Base-by-base conservation (phyloP, 2,329 filamentous ascomycete genomes). In the Hymenoscyphus occultus region DNA sequence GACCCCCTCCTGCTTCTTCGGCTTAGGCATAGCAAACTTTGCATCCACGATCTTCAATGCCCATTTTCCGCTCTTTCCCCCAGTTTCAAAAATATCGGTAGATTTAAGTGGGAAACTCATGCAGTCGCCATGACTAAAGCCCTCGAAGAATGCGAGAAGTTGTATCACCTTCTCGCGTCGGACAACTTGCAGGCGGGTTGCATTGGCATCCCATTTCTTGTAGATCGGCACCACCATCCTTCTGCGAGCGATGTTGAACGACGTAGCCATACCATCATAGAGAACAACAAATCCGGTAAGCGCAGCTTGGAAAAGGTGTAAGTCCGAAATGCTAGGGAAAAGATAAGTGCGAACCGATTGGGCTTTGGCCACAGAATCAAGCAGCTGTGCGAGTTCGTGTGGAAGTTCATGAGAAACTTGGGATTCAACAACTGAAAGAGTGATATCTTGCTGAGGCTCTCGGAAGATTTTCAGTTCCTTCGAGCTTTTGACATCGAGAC, bases 201-300 rank as follows among this genome's bases (percentile, higher is more conserved):
- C 84, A n/a, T 83, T 86, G 2, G 93, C 91, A 74, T 96, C 92
- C 91, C 92, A 96, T 77, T 95, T 95, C 79, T 97, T 96, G 80
- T 96, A 91, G 70, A 97, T 94, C 0, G 92, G 92, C 16, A 96
- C 92, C 13, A 97, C 91, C 89, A 93, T 95, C 70, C 91, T 86
- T 59, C 91, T 87, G 39, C 93, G 87, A 1, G 93, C 88, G 69
- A 97, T 96, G 65, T 90, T 88, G 76, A 97, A 91, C 0, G 86
- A 87, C 7, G 84, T 81, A 5, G 92, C 92, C 61, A 91, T 78
- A 6, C 87, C 86, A 74, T 92, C 90, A 70, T 89, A 93, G 7
- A 90, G 78, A 16, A 97, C 91, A 32, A 82, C 82, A 76, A 90
- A 96, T 0, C 93, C 92, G 0, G 92, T 96, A 64, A 96, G 80